Evolutionary conservation across 345 rosid genomes (phyloP), one percentile per base, ranked within the genome.

Genomic region (Populus tremula): DNA sequence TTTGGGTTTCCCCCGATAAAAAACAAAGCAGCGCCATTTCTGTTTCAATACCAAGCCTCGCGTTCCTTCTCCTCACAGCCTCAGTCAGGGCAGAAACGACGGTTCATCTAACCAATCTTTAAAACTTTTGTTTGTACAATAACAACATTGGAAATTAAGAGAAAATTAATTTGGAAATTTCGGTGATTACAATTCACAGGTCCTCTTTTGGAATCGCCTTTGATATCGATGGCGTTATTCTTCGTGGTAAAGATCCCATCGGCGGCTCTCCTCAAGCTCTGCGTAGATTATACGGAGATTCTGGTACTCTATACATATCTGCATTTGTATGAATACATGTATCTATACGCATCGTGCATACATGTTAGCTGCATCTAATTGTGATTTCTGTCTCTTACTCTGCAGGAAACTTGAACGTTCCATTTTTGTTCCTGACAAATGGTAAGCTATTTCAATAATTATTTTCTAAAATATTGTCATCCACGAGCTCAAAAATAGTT

Each of bases 191-290:
- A 21, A 36, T 43, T 65, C 21, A 66, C 67, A 87, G 89, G 83
- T 59, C 75, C n/a, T 80, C 85, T 61, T 86, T 86, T 35, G 88
- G 89, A 78, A 83, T 88, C 13, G 88, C 89, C 14, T 86, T 88
- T 63, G 91, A 86, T 59, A 78, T 88, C 21, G 88, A 88, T 23
- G 89, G 91, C 41, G 91, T 88, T 56, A 81, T 88, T 66, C 88
- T 88, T 70, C 83, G 82, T 16, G 88, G 88, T 41, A 68, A 79
- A 25, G 78, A 69, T 66, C 88, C 88, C 49, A 67, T 86, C 54
- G 91, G 88, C 43, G 88, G 87, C 78, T 88, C 88, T 10, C 79
- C 86, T 45, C 82, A 67, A 63, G 86, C 87, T 85, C 41, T 88
- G 68, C 81, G 73, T 53, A 80, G 85, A 83, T 78, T 88, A 75